Base-by-base conservation (phyloP, 2,329 filamentous ascomycete genomes). In the Fulvia fulva region DNA sequence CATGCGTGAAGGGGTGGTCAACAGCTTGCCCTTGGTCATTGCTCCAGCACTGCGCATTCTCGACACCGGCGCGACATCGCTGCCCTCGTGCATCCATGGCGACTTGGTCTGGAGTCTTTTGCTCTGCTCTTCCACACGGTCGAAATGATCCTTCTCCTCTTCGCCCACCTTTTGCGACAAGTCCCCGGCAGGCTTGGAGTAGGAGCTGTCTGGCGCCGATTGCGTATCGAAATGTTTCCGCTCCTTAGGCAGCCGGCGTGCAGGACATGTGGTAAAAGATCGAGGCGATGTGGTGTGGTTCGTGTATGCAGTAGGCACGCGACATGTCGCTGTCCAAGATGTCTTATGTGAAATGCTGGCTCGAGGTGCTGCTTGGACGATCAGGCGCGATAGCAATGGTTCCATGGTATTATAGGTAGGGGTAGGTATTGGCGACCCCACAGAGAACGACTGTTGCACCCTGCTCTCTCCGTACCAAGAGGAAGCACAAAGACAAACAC, bases 1-100 rank as follows among this genome's bases (percentile, higher is more conserved):
- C 57, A 93, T 83, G 1, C 89, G 82, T 0, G 88, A 91, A 0
- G 90, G 90, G 0, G 90, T 95, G 0, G 89, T 92, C 26, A 93
- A 76, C 2, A 95, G 81, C 70, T 91, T 91, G 21, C 90, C 86
- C 72, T 87, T 87, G 1, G 83, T 85, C 84, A 88, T 87, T 12
- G 80, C 79, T 61, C 81, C 74, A 71, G 83, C 80, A 60, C 75
- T 77, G 32, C 79, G 72, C 63, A 78, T 71, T 56, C 78, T 70
- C 56, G 76, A 76, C 3, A 85, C 83, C 5, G 84, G 84, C n/a
- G 83, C 79, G 37, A 75, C 67, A 61, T 85, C 81, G 44, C 81
- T 82, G 3, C 84, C 83, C 62, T 87, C 80, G 16, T 85, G 78
- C 63, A 85, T 84, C 87, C 87, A 89, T 65, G 87, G 87, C 32